phyloP scores from a whole-genome alignment of 2,329 filamentous ascomycete species.

The Rhynchosporium graminicola region DNA sequence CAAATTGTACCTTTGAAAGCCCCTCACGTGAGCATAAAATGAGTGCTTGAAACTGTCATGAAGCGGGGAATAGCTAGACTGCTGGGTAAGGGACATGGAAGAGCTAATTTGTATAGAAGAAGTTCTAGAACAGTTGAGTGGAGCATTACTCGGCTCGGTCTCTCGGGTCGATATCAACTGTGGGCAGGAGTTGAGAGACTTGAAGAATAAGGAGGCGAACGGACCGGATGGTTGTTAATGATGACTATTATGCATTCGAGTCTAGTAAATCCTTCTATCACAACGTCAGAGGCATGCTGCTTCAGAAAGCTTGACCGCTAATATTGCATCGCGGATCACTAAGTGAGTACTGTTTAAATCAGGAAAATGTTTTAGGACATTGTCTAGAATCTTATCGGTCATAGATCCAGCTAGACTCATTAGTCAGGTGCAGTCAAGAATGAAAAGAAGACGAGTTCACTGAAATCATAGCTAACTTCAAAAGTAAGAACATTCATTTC shows the following conservation, averaged over 20 bases:
- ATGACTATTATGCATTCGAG: neutral
- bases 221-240: neutral
- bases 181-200: neutral
- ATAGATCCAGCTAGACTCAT: too few relatives aligned
- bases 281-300: too few relatives aligned
- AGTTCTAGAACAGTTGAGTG: neutral
- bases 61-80: neutral
- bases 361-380: neutral
- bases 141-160: neutral
- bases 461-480: too few relatives aligned
- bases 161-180: neutral
- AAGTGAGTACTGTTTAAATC: too few relatives aligned
- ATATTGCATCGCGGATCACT: too few relatives aligned
- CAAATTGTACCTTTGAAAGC: neutral
- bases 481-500: slow-evolving; percentile 1
- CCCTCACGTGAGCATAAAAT: neutral
- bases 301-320: too few relatives aligned
- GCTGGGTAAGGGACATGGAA: neutral
- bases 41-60: slow-evolving; percentile 7
- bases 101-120: neutral
- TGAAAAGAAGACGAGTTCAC: too few relatives aligned
- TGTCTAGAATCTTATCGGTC: neutral
- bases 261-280: too few relatives aligned
- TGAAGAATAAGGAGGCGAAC: neutral
- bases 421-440: too few relatives aligned